phyloP scores from a whole-genome alignment of 495 filamentous ascomycete genomes.

The Apiosordaria backusii region DNA sequence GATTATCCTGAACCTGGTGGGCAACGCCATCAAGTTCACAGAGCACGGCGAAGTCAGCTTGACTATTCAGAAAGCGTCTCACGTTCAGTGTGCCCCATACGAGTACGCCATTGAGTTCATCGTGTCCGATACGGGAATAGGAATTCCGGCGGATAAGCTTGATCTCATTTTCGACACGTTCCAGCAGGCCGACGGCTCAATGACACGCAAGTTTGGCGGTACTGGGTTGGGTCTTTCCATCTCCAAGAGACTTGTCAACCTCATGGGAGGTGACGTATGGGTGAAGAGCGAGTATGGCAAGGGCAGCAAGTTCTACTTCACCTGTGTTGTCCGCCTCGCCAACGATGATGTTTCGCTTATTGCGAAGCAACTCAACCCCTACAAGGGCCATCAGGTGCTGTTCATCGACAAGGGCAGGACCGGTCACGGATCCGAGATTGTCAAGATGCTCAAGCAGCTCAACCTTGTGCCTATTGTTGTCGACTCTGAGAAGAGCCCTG shows the following conservation, averaged over 20 bases:
- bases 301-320: constrained; percentile 96
- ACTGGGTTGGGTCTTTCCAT: constrained; percentile 96
- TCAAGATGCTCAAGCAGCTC: constrained; percentile 73
- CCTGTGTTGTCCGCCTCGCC: constrained; percentile 85
- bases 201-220: constrained; percentile 93
- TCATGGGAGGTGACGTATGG: constrained; percentile 98
- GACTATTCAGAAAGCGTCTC: constrained; percentile 74
- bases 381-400: constrained; percentile 86
- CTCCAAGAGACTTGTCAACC: constrained; percentile 88
- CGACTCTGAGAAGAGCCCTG: constrained; percentile 56
- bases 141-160: constrained; percentile 92
- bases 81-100: constrained; percentile 54
- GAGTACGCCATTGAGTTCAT: constrained; percentile 96
- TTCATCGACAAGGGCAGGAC: constrained; percentile 95
- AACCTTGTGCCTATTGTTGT: constrained; percentile 80
- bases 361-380: constrained; percentile 78
- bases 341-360: constrained; percentile 78
- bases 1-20: constrained; percentile 82
- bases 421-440: constrained; percentile 70
- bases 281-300: constrained; percentile 90
- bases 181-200: constrained; percentile 97
- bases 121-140: constrained; percentile 95
- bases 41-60: constrained; percentile 96
- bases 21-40: constrained; percentile 93
- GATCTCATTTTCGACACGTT: constrained; percentile 99